A percentile compares a stretch with the other conserved stretches of the same genome.
These are phyloP conservation scores for Globisporangium lucens DNA, from an alignment of 352 stramenopile genomes.

Conservation along the genomic window DNA sequence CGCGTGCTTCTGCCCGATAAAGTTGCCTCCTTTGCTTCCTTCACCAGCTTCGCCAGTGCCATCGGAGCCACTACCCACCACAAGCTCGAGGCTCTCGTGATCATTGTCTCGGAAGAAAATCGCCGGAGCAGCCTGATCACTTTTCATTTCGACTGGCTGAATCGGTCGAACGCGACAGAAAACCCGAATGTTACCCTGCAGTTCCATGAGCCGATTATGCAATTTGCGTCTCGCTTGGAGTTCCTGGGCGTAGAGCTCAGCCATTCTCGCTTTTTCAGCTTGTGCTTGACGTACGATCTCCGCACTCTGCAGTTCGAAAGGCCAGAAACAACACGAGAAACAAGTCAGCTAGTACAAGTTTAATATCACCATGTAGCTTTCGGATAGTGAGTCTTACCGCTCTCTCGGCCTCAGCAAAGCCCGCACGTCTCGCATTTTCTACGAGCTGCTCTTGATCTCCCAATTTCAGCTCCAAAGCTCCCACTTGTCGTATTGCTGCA, in stretches of 20 bases:
- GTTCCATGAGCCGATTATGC: conserved; percentile 89
- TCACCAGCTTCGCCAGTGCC: conserved; percentile 26
- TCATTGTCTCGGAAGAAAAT: conserved; percentile 79
- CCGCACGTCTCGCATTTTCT: conserved; percentile 34
- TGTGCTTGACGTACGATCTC: conserved; percentile 44
- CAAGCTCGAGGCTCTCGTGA: conserved; percentile 56
- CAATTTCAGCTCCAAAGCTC: conserved; percentile 37
- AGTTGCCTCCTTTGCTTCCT: conserved; percentile 32
- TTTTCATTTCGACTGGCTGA: conserved; percentile 68
- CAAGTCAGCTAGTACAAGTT: background rate
- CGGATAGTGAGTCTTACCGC: conserved; percentile 28
- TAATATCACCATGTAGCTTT: background rate
- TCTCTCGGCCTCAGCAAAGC: conserved; percentile 43
- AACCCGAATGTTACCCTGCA: conserved; percentile 93
- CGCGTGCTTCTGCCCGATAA: conserved; percentile 84
- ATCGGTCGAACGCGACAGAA: conserved; percentile 91
- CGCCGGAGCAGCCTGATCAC: conserved; percentile 52
- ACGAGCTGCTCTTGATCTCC: conserved; percentile 28
- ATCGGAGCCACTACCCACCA: conserved; percentile 24
- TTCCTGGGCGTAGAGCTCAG: conserved; percentile 69
- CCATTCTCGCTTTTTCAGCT: conserved; percentile 56
- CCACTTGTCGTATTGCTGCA: conserved; percentile 26
- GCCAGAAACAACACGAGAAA: background rate
- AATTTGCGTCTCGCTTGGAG: conserved; percentile 73
- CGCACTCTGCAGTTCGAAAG: conserved; percentile 27